Conservation (phyloP, 2,329 filamentous ascomycete species). For the Arthrocladium fulminans region DNA sequence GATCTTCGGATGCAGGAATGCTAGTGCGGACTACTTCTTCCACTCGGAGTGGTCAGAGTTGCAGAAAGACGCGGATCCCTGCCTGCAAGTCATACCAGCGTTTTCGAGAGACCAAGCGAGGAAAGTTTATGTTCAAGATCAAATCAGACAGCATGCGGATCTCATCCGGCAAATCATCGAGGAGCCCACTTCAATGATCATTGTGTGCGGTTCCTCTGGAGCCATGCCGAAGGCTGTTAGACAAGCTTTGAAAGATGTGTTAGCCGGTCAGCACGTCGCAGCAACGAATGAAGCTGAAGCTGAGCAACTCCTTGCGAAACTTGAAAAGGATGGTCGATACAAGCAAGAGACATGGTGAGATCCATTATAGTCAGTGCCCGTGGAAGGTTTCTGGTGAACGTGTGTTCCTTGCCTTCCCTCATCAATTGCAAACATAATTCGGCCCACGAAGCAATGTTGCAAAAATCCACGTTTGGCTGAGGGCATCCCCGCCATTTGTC, state of each 20-base stretch:
- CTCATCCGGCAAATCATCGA: slow-evolving; percentile 46
- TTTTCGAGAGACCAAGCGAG: slow-evolving; percentile 61
- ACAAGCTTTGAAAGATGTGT: slow-evolving; percentile 55
- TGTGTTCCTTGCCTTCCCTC: not conserved
- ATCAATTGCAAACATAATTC: too few relatives aligned
- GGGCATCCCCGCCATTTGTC: too few relatives aligned
- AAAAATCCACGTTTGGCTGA: too few relatives aligned
- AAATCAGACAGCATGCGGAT: slow-evolving; percentile 44
- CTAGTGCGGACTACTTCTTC: slow-evolving; percentile 71
- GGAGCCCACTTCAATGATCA: slow-evolving; percentile 43
- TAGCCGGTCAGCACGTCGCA: too few relatives aligned
- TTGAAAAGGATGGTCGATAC: slow-evolving; percentile 56
- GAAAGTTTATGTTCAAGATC: slow-evolving; percentile 61
- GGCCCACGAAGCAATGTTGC: too few relatives aligned
- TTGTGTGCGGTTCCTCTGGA: slow-evolving; percentile 50
- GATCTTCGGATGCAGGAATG: slow-evolving; percentile 78
- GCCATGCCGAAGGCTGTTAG: slow-evolving; percentile 63
- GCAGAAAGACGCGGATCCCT: slow-evolving; percentile 26
- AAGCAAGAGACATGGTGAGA: slow-evolving; percentile 61
- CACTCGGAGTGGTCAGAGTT: slow-evolving; percentile 56
- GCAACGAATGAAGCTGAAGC: slow-evolving; percentile 42
- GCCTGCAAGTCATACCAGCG: slow-evolving; percentile 51
- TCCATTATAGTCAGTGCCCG: not conserved
- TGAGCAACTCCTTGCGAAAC: slow-evolving; percentile 45
- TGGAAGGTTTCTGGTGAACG: not conserved